phyloP scores from a whole-genome alignment of 179 eudicot genomes.

The Actinidia chinensis region DNA sequence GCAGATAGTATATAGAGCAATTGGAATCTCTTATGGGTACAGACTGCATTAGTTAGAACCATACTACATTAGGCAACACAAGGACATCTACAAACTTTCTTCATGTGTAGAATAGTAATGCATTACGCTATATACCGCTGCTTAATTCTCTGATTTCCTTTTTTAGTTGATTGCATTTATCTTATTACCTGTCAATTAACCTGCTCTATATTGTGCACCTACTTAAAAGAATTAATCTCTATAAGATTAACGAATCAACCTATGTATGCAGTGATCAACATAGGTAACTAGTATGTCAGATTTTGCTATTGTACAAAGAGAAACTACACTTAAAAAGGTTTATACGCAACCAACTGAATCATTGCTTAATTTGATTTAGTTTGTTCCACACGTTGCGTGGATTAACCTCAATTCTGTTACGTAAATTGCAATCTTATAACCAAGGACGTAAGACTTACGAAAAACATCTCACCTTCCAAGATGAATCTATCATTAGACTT shows the following conservation, averaged over 20 bases:
- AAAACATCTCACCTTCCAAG: constrained; percentile 26
- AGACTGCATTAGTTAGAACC: constrained; percentile 4
- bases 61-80: neutral
- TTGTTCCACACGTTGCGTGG: constrained; percentile 23
- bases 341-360: constrained; percentile 27
- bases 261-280: constrained; percentile 14
- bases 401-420: constrained; percentile 25
- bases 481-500: constrained; percentile 22
- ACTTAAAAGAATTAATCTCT: neutral
- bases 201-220: constrained; percentile 1
- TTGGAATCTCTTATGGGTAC: neutral
- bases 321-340: constrained; percentile 4
- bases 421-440: constrained; percentile 24
- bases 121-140: neutral
- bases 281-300: constrained; percentile 6
- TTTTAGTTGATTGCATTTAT: neutral
- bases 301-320: constrained; percentile 27
- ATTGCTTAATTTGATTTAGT: constrained; percentile 25
- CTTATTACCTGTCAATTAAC: neutral
- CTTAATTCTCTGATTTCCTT: neutral
- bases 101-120: constrained; percentile 8
- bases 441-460: constrained; percentile 21
- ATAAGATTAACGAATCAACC: constrained; percentile 12
- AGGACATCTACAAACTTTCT: neutral
- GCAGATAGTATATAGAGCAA: neutral